Conservation (phyloP, 2,329 filamentous ascomycete genomes). For the Penicillium sclerotigenum region DNA sequence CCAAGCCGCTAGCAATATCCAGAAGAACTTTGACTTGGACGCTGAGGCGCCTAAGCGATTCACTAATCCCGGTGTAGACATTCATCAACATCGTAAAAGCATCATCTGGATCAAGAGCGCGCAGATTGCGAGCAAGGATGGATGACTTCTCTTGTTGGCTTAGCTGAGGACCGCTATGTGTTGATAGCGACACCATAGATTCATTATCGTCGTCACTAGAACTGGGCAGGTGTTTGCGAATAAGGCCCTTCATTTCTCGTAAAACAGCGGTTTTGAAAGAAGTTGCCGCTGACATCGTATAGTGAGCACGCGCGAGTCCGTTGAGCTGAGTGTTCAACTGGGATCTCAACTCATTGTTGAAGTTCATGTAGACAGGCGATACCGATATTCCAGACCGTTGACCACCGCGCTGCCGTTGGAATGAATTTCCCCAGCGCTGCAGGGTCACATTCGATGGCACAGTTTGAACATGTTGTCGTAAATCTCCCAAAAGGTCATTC, state of each 20-base stretch:
- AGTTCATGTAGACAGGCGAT: conserved; percentile 74
- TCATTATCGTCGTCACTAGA: conserved; percentile 92
- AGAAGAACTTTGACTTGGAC: conserved; percentile 93
- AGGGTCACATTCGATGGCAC: conserved; percentile 72
- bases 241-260: conserved; percentile 80
- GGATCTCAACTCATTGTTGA: conserved; percentile 66
- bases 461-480: conserved; percentile 73
- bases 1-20: conserved; percentile 72
- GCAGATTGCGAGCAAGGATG: conserved; percentile 80
- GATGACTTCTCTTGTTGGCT: conserved; percentile 87
- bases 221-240: conserved; percentile 80
- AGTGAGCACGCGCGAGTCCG: conserved; percentile 76
- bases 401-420: conserved; percentile 66
- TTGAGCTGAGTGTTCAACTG: conserved; percentile 68
- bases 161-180: conserved; percentile 64
- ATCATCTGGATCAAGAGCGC: conserved; percentile 76
- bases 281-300: conserved; percentile 76
- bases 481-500: conserved; percentile 70
- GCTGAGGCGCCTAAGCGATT: conserved; percentile 78
- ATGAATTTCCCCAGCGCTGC: conserved; percentile 77
- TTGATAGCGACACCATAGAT: conserved; percentile 82
- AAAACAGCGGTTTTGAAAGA: conserved; percentile 80
- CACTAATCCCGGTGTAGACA: conserved; percentile 83
- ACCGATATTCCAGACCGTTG: conserved; percentile 65
- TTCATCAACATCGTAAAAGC: conserved; percentile 77